These are phyloP conservation scores for Mycena maculata DNA, from an alignment of 768 basidiomycete species.

Conservation along the genomic window DNA sequence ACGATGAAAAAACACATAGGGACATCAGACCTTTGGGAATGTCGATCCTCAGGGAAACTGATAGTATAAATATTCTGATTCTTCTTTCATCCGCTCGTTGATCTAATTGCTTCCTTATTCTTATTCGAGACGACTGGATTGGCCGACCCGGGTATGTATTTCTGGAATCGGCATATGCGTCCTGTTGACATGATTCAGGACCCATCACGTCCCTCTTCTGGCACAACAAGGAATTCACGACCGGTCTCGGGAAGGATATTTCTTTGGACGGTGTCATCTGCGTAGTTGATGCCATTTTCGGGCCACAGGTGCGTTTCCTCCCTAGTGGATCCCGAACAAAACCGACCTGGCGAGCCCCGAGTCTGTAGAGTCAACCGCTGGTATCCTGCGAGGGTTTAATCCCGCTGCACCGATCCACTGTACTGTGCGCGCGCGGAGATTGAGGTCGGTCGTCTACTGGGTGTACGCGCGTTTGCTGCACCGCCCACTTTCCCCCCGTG, in stretches of 20 bases:
- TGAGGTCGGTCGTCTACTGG: slow-evolving; percentile 81
- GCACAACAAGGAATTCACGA: slow-evolving; percentile 85
- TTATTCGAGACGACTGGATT: slow-evolving; percentile 95
- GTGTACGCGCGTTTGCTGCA: slow-evolving; percentile 80
- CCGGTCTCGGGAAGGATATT: slow-evolving; percentile 76
- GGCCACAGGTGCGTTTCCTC: slow-evolving; percentile 51
- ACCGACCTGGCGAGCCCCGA: slow-evolving; percentile 72
- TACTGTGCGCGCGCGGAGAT: slow-evolving; percentile 78
- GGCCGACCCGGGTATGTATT: slow-evolving; percentile 85
- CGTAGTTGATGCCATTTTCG: slow-evolving; percentile 91
- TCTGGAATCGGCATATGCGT: not conserved
- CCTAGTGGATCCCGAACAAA: slow-evolving; percentile 80
- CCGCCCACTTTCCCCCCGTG: slow-evolving; percentile 47
- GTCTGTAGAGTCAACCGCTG: slow-evolving; percentile 62
- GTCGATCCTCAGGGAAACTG: slow-evolving; percentile 53
- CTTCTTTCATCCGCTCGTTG: slow-evolving; percentile 9
- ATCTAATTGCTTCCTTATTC: slow-evolving; percentile 49
- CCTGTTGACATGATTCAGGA: slow-evolving; percentile 52
- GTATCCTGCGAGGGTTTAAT: slow-evolving; percentile 79
- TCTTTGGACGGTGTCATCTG: slow-evolving; percentile 90
- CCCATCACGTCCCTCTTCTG: slow-evolving; percentile 90
- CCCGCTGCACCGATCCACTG: slow-evolving; percentile 80
- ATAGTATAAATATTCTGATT: slow-evolving; percentile 60
- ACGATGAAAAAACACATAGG: slow-evolving; percentile 50
- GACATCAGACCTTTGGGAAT: slow-evolving; percentile 53